Evolutionary conservation across 106 monocot genomes (phyloP).

Genomic region (Chionographis japonica): DNA sequence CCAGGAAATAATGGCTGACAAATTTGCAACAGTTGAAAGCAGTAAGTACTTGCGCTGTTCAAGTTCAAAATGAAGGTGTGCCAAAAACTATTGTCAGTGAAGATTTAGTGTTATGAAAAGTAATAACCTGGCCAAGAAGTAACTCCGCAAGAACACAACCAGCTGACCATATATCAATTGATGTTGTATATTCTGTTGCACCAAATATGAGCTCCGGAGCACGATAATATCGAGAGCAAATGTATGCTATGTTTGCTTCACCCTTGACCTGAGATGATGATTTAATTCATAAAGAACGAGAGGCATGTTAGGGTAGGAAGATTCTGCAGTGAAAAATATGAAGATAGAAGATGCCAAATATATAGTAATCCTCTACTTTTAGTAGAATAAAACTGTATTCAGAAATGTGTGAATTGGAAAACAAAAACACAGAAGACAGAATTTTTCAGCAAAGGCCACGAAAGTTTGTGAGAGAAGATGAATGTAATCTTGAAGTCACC

Average conservation of each 20-base stretch:
- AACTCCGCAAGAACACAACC: slow-evolving; percentile 60
- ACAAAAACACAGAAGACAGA: too few relatives aligned
- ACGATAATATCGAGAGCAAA: slow-evolving; percentile 65
- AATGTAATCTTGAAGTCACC: too few relatives aligned
- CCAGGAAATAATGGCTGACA: slow-evolving; percentile 70
- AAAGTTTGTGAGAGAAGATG: too few relatives aligned
- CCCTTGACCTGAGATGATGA: slow-evolving; percentile 29
- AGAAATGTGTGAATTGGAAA: too few relatives aligned
- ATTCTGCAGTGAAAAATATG: too few relatives aligned
- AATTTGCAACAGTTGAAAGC: background rate
- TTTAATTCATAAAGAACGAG: slow-evolving; percentile 4
- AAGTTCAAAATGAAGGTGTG: background rate
- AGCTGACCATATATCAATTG: slow-evolving; percentile 60
- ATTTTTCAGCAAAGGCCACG: too few relatives aligned
- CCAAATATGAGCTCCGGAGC: slow-evolving; percentile 53
- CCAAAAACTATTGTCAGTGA: background rate
- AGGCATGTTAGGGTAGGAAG: background rate
- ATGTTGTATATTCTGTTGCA: slow-evolving; percentile 46
- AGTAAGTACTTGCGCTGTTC: background rate
- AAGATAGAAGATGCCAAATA: background rate
- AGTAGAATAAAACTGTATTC: too few relatives aligned
- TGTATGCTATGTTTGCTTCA: slow-evolving; percentile 64
- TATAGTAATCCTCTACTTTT: too few relatives aligned
- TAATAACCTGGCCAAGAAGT: slow-evolving; percentile 46
- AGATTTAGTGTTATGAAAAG: background rate